Percentiles rank a stretch among this genome's conserved stretches.
Conservation (phyloP, 31 red algal genomes). For the Endocladia muricata region DNA sequence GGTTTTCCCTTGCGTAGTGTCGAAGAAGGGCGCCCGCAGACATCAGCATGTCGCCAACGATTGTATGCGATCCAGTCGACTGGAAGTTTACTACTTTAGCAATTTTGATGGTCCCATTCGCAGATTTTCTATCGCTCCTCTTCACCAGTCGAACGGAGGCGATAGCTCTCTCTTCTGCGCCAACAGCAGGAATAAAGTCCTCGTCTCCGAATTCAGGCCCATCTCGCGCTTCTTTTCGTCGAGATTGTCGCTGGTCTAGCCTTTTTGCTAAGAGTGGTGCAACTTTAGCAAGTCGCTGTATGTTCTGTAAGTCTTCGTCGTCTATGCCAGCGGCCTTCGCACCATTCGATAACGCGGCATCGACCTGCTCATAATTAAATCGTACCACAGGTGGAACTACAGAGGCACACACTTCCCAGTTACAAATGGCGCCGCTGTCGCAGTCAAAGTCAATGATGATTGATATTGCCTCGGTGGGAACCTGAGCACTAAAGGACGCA, state of each 20-base stretch:
- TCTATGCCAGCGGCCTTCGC: neutral
- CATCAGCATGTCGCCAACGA: constrained; percentile 42
- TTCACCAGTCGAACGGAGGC: constrained; percentile 57
- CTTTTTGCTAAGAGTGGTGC: constrained; percentile 33
- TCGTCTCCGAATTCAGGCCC: neutral
- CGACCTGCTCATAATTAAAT: constrained; percentile 63
- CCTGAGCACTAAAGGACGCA: constrained; percentile 46
- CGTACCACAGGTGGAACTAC: constrained; percentile 50
- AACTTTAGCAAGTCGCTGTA: constrained; percentile 25
- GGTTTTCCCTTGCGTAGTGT: constrained; percentile 50
- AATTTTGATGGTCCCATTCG: constrained; percentile 13
- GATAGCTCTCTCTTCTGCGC: constrained; percentile 16
- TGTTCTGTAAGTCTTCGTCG: constrained; percentile 21
- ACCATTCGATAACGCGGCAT: constrained; percentile 19
- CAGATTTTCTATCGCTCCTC: neutral
- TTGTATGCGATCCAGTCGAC: constrained; percentile 24
- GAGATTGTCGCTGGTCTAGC: constrained; percentile 16
- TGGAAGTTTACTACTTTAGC: constrained; percentile 53
- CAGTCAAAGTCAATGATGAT: constrained; percentile 46
- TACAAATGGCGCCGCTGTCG: constrained; percentile 13
- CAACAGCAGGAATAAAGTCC: neutral
- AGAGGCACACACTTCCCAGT: constrained; percentile 62
- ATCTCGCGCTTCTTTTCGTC: neutral
- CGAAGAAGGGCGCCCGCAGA: constrained; percentile 46
- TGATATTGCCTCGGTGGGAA: constrained; percentile 55